These are phyloP conservation scores for Cryptosporidium tyzzeri DNA, from an alignment of 169 alveolate genomes.

Conservation along the genomic window DNA sequence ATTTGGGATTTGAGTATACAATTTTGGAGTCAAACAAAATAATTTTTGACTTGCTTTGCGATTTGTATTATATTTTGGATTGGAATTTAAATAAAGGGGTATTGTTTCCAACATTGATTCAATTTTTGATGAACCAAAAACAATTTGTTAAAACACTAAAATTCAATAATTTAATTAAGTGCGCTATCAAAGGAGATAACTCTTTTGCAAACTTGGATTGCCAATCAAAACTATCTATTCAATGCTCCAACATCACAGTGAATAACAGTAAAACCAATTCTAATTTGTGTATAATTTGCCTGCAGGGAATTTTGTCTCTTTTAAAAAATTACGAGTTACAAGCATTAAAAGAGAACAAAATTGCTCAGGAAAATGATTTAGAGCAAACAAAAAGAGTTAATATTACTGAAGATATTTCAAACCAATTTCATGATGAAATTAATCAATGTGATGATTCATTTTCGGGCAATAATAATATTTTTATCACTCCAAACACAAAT, in stretches of 20 bases:
- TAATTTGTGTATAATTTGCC: slow-evolving; percentile 35
- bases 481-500: slow-evolving; percentile 38
- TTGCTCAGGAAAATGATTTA: background rate
- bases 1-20: slow-evolving; percentile 14
- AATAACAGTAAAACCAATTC: background rate
- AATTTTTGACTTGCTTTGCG: slow-evolving; percentile 60
- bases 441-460: background rate
- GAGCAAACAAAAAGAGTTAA: background rate
- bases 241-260: background rate
- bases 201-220: background rate
- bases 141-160: slow-evolving; percentile 56
- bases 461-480: background rate
- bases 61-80: slow-evolving; percentile 31
- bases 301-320: slow-evolving; percentile 57
- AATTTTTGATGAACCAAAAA: slow-evolving; percentile 61
- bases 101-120: slow-evolving; percentile 56
- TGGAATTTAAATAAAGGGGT: slow-evolving; percentile 67
- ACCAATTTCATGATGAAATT: slow-evolving; percentile 5
- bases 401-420: background rate
- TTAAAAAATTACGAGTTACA: slow-evolving; percentile 31
- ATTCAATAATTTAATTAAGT: slow-evolving; percentile 51
- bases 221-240: background rate
- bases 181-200: slow-evolving; percentile 16
- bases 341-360: slow-evolving; percentile 23
- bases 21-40: slow-evolving; percentile 43